Base-by-base conservation (phyloP, 129 eudicot species). In the Ambrosia artemisiifolia region DNA sequence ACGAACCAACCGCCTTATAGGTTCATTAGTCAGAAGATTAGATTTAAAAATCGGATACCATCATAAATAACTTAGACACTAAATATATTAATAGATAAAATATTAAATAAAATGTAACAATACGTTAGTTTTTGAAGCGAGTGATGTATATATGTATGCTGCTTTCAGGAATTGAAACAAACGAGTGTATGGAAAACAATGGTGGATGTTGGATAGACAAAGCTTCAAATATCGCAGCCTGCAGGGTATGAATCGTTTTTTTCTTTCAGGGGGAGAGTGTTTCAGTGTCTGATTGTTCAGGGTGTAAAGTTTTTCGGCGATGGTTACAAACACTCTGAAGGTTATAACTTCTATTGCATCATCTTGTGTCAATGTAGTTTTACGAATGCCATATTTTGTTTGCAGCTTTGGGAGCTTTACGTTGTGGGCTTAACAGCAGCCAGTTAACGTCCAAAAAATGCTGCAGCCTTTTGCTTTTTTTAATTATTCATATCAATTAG, bases 151-250 rank as follows among this genome's bases (percentile, higher is more conserved):
- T 56, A 67, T n/a, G n/a, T n/a, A n/a, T 78, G 62, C 54, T 69
- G 40, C 42, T 71, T 77, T 51, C 85, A 93, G 98, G 85, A 67
- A 74, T 93, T 16, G 86, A 94, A 76, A 94, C 98, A 60, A 94
- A 90, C 57, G 97, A 94, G 80, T 94, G 98, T 75, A 66, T 85
- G 79, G 91, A 84, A 56, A 84, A 90, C 83, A 94, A 94, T 75
- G 98, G 98, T 47, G 98, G 98, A 81, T 93, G 98, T 76, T 93
- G 98, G 98, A 83, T 87, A 48, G 95, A 93, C 79, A 85, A 82
- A 75, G 68, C 84, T 78, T 54, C 88, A 65, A 93, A 89, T 69
- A 80, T 93, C 47, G 83, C 96, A 63, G 98, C 98, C 18, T 93
- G 98, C 92, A 85, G 84, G 96, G 98, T 93, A 82, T 13, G 35